Evolutionary conservation across 2,329 filamentous ascomycete genomes (phyloP).

Genomic region (Cryphonectria japonica): DNA sequence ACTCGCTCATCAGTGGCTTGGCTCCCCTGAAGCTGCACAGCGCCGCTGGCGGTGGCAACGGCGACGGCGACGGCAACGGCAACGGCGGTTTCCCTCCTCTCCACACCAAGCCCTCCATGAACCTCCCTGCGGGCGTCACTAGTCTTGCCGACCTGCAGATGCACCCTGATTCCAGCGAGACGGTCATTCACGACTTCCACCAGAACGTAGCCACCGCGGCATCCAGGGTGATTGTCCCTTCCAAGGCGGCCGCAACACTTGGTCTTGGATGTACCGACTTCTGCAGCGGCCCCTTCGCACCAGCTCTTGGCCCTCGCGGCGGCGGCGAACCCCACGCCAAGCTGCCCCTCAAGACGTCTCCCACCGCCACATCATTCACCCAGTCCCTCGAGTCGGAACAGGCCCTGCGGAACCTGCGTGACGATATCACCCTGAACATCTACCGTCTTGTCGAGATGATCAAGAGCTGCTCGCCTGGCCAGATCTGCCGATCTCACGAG

Average conservation of each 20-base stretch:
- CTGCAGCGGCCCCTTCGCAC: conserved; percentile 29
- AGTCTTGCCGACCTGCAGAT: conserved; percentile 28
- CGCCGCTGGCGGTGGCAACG: no score
- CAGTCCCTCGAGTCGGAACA: conserved; percentile 36
- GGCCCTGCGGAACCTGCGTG: conserved; percentile 50
- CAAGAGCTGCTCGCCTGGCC: conserved; percentile 32
- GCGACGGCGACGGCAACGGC: no score
- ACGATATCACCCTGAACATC: conserved; percentile 56
- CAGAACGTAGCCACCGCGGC: conserved; percentile 33
- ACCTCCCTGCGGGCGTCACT: conserved; percentile 27
- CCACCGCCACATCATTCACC: conserved; percentile 7
- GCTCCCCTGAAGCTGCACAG: conserved; percentile 2
- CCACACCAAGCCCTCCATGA: conserved; percentile 13
- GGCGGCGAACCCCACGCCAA: conserved; percentile 27
- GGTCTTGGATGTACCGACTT: conserved; percentile 45
- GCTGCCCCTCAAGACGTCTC: conserved; percentile 23
- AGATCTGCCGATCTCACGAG: conserved; percentile 22
- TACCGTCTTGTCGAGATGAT: conserved; percentile 55
- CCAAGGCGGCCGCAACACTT: conserved; percentile 56
- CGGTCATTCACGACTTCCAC: conserved; percentile 23
- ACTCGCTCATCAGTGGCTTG: conserved; percentile 38
- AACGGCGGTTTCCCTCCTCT: neutral
- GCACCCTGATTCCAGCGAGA: conserved; percentile 25
- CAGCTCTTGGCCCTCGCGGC: conserved; percentile 19
- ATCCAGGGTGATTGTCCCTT: conserved; percentile 44